phyloP scores from a whole-genome alignment of 257 asterid genomes.

The Solanum okadae region DNA sequence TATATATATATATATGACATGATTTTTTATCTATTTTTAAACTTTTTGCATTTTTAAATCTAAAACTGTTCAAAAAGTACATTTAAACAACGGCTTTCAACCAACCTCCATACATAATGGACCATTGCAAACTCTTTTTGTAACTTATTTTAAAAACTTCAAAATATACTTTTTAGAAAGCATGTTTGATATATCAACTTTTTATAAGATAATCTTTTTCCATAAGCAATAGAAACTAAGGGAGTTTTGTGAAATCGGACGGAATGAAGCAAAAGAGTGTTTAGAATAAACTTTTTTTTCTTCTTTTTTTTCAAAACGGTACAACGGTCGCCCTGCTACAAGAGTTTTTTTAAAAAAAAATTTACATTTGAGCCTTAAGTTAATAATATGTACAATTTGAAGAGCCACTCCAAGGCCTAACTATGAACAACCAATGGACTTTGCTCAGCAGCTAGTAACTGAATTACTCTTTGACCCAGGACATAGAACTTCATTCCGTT shows the following conservation, averaged over 20 bases:
- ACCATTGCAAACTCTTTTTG: background rate
- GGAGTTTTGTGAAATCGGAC: background rate
- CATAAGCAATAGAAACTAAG: background rate
- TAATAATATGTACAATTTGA: background rate
- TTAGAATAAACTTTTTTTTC: background rate
- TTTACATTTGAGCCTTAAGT: background rate
- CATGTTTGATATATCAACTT: background rate
- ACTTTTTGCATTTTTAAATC: background rate
- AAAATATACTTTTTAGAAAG: background rate
- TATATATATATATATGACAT: too few relatives aligned
- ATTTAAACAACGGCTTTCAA: background rate
- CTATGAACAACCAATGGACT: background rate
- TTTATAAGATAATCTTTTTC: background rate
- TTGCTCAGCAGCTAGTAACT: background rate
- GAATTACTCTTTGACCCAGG: background rate
- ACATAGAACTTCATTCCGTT: background rate
- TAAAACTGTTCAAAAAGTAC: background rate
- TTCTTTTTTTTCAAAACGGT: background rate
- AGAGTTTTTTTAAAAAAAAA: fast-evolving
- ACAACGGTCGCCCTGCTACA: background rate
- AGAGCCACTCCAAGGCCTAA: background rate
- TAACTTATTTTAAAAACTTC: background rate
- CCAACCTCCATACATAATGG: background rate
- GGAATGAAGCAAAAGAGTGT: background rate
- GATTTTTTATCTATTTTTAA: too few relatives aligned